Evolutionary conservation across 306 rosid genomes (phyloP).

Genomic region (Chamaecrista fasciculata): DNA sequence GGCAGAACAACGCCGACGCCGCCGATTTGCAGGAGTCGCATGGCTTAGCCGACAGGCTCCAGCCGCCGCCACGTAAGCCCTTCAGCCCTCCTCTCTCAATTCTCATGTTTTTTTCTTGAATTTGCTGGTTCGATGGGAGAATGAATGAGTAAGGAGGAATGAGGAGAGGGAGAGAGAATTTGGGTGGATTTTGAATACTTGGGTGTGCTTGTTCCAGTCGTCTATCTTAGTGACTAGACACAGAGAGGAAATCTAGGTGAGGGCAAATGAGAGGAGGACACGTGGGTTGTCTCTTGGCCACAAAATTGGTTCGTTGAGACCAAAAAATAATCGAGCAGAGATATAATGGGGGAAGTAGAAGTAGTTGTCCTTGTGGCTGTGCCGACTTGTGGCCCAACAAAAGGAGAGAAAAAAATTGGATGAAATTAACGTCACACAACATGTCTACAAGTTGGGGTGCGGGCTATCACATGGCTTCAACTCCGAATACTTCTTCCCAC

Average conservation of each 20-base stretch:
- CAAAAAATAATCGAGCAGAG: background rate
- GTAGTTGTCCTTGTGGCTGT: slow-evolving; percentile 33
- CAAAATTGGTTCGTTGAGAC: background rate
- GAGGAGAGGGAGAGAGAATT: background rate
- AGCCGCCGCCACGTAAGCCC: slow-evolving; percentile 30
- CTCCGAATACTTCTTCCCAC: background rate
- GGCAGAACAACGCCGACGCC: slow-evolving; percentile 43
- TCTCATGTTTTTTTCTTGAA: slow-evolving; percentile 32
- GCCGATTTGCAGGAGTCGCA: slow-evolving; percentile 56
- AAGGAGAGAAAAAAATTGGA: background rate
- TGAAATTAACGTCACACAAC: background rate
- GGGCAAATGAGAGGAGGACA: slow-evolving; percentile 20
- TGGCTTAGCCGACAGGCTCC: slow-evolving; percentile 37
- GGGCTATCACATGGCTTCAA: background rate
- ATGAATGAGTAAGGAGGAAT: background rate
- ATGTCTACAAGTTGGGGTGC: background rate
- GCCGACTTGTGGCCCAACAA: slow-evolving; percentile 39
- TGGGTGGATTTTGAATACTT: background rate
- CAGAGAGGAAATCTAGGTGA: slow-evolving; percentile 36
- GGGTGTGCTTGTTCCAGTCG: background rate
- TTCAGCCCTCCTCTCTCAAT: slow-evolving; percentile 27
- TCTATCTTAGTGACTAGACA: slow-evolving; percentile 27
- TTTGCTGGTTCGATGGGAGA: background rate
- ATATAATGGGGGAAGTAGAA: background rate
- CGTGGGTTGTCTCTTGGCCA: slow-evolving; percentile 43